A percentile compares a stretch with the other conserved stretches of the same genome.
These are phyloP conservation scores for Haematococcus lacustris DNA, from an alignment of 139 green algal species.

Conservation along the genomic window DNA sequence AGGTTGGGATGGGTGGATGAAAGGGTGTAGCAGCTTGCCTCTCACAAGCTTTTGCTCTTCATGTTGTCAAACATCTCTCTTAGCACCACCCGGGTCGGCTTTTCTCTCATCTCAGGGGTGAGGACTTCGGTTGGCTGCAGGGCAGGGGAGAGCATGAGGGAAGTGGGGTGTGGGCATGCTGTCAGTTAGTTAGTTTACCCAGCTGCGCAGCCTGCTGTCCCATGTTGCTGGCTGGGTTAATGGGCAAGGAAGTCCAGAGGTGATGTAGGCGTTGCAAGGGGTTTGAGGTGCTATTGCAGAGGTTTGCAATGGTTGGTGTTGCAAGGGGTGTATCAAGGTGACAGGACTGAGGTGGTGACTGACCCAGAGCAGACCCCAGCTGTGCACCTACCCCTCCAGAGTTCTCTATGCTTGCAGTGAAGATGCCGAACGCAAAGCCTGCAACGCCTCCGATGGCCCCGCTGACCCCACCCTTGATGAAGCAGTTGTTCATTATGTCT, in stretches of 20 bases:
- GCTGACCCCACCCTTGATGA: constrained; percentile 65
- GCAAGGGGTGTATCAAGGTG: not conserved
- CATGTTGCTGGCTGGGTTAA: not conserved
- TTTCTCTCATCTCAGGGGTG: constrained; percentile 18
- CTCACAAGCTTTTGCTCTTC: constrained; percentile 42
- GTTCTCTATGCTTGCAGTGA: constrained; percentile 75
- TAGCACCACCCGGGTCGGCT: constrained; percentile 39
- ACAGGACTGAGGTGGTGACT: not conserved
- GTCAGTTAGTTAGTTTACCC: too few species aligned
- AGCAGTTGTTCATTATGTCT: constrained; percentile 94
- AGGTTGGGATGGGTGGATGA: not conserved
- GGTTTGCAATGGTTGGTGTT: not conserved
- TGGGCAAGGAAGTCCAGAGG: too few species aligned
- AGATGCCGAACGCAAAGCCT: constrained; percentile 79
- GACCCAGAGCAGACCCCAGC: constrained; percentile 33
- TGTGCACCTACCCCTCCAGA: constrained; percentile 24
- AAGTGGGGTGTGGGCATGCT: too few species aligned
- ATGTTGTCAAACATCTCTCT: constrained; percentile 41
- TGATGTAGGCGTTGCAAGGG: too few species aligned
- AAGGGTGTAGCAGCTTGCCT: not conserved
- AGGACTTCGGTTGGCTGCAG: not conserved
- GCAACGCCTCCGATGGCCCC: constrained; percentile 64
- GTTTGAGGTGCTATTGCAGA: not conserved
- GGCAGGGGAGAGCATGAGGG: not conserved
- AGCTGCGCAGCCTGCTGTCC: not conserved